Evolutionary conservation across 2,329 filamentous ascomycete genomes (phyloP).

Genomic region (Cytospora paraplurivora): DNA sequence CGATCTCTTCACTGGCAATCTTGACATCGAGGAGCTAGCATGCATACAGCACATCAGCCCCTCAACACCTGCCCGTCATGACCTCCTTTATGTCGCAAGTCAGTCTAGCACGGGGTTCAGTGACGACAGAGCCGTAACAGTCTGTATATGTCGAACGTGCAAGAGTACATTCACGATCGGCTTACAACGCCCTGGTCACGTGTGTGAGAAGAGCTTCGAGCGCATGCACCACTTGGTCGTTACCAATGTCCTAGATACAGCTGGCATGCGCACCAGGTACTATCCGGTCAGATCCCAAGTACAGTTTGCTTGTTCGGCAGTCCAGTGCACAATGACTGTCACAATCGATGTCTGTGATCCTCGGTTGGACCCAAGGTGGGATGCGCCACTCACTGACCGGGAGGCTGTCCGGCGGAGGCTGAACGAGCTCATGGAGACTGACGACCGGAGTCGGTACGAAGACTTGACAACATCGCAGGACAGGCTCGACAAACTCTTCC

Average conservation of each 20-base stretch:
- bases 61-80: conserved; percentile 7
- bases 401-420: conserved; percentile 47
- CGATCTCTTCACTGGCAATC: conserved; percentile 20
- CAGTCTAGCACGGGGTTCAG: conserved; percentile 3
- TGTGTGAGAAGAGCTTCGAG: conserved; percentile 21
- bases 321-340: conserved; percentile 46
- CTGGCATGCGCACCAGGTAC: conserved; percentile 37
- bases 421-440: conserved; percentile 39
- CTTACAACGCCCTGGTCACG: conserved; percentile 3
- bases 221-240: conserved; percentile 27
- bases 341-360: conserved; percentile 53
- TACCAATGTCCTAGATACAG: neutral
- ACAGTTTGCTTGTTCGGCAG: conserved; percentile 45
- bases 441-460: conserved; percentile 53
- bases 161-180: conserved; percentile 23
- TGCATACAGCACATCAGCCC: conserved; percentile 1
- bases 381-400: conserved; percentile 49
- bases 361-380: conserved; percentile 47
- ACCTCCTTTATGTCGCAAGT: conserved; percentile 18
- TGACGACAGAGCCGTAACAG: conserved; percentile 1
- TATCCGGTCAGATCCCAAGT: conserved; percentile 43
- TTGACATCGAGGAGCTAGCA: neutral
- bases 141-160: conserved; percentile 27
- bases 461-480: conserved; percentile 41
- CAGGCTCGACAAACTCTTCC: conserved; percentile 22